Base-by-base conservation (phyloP, 805 yeast species). In the Ogataea pignaliae region DNA sequence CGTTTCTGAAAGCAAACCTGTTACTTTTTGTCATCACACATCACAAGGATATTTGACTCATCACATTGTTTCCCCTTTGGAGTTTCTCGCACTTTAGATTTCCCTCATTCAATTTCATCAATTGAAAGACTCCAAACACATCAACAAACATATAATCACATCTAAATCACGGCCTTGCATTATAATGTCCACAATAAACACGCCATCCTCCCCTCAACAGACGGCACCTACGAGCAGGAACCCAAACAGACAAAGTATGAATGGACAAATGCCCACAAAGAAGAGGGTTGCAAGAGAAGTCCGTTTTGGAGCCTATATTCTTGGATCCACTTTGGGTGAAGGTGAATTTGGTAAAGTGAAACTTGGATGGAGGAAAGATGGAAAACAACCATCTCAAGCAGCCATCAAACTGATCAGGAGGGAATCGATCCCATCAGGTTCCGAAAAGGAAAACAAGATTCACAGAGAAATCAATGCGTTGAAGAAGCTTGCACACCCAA, bases 321-420 rank as follows among this genome's bases (percentile, higher is more conserved):
- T 93, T 8, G 99, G 98, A 2, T 83, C 95, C 12, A 91, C 99
- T 0, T 69, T 93, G 12, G 99, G 99, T 30, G 97, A 93, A 67
- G 99, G 99, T 39, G 99, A 93, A 61, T 93, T 93, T 65, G 99
- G 99, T 46, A 91, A 93, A 65, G 99, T 93, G 46, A 93, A 91
- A 63, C 72, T 93, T 17, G 98, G 97, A 12, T 91, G 97, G 97
- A 75, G 95, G 47, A 87, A 86, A 61, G 90, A 82, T 55, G 89
- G 88, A 15, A 69, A 79, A 59, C 78, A 80, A 46, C 84, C 88
- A 3, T 76, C 84, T 33, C 95, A 89, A 66, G 96, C 88, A 10
- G 99, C 99, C 38, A 89, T 93, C 56, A 93, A 93, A 60, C 78
- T 93, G 49, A 88, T 93, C 46, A 81, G 90, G 56, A 76, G 96